Base-by-base conservation (phyloP, 1,284 basidiomycete genomes). In the Ustilago sp. region DNA sequence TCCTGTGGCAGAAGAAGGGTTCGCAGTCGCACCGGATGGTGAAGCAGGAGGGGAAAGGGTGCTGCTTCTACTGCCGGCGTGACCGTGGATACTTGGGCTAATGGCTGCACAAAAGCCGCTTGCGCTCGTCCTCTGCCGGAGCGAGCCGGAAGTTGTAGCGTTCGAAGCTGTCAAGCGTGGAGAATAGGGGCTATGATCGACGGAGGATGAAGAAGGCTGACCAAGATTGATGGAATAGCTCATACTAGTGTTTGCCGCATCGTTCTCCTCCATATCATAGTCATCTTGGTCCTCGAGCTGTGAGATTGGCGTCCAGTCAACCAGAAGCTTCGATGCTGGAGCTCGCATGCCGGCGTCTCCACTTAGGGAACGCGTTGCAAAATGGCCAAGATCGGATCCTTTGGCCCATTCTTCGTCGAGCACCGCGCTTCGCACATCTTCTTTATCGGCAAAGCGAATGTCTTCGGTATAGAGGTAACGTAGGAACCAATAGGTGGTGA, bases 401-500 rank as follows among this genome's bases (percentile, higher is more conserved):
- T 65, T 67, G 17, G 80, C 70, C 80, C 82, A 83, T n/a, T 77
- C 72, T 23, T 82, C 78, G 48, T 84, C 80, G 15, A 85, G 62
- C 5, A 77, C 53, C 1, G 77, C 72, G 34, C 79, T 74, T 28
- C 81, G 64, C 31, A 83, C 79, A n/a, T 84, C 83, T 57, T 85
- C 79, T 35, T 62, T 55, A 12, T 68, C 66, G 8, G 77, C 66
- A 53, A 84, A 88, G 3, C 81, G 73, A 36, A 88, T 84, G 59
- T 87, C 84, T 80, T 93, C 92, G 2, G 91, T 91, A 81, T 94
- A 94, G 43, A 93, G 90, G 86, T 90, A 93, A 77, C 92, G 92
- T 59, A 94, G 86, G 58, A 94, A 87, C 93, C 93, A 94, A 83
- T 93, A 94, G 4, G 93, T 90, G 0, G 93, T 93, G 55, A 91